Percentiles rank a stretch among this genome's conserved stretches.
phyloP scores from a whole-genome alignment of 2,329 filamentous ascomycete genomes.

The Aspergillus oerlinghausenensis region DNA sequence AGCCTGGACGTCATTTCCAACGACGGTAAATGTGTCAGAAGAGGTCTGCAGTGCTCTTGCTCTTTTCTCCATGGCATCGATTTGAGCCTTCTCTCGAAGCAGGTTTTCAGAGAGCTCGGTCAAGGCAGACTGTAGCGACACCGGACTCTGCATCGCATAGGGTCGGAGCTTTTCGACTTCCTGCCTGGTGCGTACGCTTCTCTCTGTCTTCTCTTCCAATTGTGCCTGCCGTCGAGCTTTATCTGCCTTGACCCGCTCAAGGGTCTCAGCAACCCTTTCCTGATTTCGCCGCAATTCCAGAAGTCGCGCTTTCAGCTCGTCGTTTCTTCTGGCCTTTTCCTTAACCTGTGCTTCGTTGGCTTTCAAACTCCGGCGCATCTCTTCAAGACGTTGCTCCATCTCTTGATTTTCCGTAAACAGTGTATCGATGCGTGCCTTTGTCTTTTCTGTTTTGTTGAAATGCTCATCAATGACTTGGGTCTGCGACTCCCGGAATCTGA shows the following conservation, averaged over 20 bases:
- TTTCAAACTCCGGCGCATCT: conserved; percentile 74
- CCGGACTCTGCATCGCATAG: conserved; percentile 86
- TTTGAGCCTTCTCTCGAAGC: conserved; percentile 72
- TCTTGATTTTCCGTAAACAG: conserved; percentile 83
- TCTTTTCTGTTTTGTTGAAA: conserved; percentile 83
- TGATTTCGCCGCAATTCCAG: conserved; percentile 77
- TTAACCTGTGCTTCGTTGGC: conserved; percentile 76
- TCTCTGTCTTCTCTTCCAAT: conserved; percentile 48
- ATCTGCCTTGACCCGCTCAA: conserved; percentile 77
- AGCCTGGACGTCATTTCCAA: conserved; percentile 76
- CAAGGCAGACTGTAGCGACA: conserved; percentile 73
- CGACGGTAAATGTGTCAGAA: conserved; percentile 79
- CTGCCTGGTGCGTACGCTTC: conserved; percentile 63
- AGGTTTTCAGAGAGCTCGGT: conserved; percentile 77
- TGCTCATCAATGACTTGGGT: conserved; percentile 85
- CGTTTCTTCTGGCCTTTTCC: conserved; percentile 80
- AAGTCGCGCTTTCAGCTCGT: conserved; percentile 77
- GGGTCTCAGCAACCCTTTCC: conserved; percentile 72
- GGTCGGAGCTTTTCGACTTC: conserved; percentile 86
- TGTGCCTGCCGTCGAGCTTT: conserved; percentile 68
- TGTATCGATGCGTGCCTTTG: conserved; percentile 81
- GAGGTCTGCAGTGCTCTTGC: conserved; percentile 89
- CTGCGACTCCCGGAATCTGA: conserved; percentile 91
- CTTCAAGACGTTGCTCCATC: conserved; percentile 71
- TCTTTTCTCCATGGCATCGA: conserved; percentile 80